Percentiles rank a stretch among this genome's conserved stretches.
Conservation (phyloP, 2,329 filamentous ascomycete genomes). For the Tolypocladium inflatum region DNA sequence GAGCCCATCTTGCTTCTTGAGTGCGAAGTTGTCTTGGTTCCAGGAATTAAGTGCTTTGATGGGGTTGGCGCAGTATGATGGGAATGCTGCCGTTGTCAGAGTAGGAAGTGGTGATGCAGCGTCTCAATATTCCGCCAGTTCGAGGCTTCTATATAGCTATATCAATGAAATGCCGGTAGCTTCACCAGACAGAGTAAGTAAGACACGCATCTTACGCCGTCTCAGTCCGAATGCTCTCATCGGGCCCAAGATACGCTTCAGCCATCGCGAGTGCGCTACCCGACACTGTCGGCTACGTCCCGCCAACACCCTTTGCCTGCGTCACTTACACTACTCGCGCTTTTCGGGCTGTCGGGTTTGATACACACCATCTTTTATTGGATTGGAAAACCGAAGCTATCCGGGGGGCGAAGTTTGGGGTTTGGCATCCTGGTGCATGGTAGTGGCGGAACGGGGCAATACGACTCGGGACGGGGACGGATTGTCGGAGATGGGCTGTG, state of each 20-base stretch:
- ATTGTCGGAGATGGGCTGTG: no score
- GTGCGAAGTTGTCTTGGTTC: no score
- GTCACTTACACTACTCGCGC: not conserved
- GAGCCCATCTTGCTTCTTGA: conserved; percentile 14
- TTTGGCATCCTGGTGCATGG: not conserved
- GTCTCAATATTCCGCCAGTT: not conserved
- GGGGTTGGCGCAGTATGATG: not conserved
- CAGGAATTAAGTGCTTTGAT: not conserved
- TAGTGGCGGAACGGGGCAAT: not conserved
- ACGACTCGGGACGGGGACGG: no score
- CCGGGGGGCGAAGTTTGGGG: not conserved
- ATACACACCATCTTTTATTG: not conserved
- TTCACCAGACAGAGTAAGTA: no score
- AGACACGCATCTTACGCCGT: not conserved
- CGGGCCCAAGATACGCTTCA: not conserved
- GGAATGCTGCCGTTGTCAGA: not conserved
- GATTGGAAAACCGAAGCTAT: not conserved
- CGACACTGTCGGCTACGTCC: not conserved
- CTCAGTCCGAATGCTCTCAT: not conserved
- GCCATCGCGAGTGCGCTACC: not conserved
- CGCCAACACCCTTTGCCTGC: not conserved
- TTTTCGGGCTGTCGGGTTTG: not conserved
- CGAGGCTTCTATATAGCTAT: not conserved
- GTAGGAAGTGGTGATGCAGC: not conserved
- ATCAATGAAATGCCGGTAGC: not conserved